phyloP scores from a whole-genome alignment of 2,329 filamentous ascomycete genomes.

The Cryoendolithus antarcticus region DNA sequence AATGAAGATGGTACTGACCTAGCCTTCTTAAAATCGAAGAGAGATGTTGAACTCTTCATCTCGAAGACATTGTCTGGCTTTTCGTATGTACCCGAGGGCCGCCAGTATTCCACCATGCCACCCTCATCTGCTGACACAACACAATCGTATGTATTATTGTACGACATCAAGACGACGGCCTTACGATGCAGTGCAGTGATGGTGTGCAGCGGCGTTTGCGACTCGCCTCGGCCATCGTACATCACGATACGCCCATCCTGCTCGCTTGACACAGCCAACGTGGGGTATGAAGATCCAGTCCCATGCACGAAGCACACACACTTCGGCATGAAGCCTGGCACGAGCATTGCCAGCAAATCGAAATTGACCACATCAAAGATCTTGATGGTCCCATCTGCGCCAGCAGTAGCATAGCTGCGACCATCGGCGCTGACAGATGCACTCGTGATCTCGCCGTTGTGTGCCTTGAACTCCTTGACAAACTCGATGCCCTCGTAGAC shows the following conservation, averaged over 20 bases:
- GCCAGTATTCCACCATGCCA: slow-evolving; percentile 97
- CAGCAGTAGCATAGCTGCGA: slow-evolving; percentile 82
- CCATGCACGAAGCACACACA: slow-evolving; percentile 87
- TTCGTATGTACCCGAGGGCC: slow-evolving; percentile 65
- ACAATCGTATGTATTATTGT: slow-evolving; percentile 80
- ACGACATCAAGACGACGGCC: slow-evolving; percentile 73
- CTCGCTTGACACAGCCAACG: slow-evolving; percentile 73
- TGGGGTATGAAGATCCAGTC: slow-evolving; percentile 70
- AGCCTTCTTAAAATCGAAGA: slow-evolving; percentile 94
- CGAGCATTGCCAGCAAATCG: slow-evolving; percentile 71
- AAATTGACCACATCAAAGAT: slow-evolving; percentile 55
- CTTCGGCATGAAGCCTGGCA: slow-evolving; percentile 61
- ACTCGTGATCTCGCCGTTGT: slow-evolving; percentile 69
- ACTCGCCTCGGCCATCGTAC: slow-evolving; percentile 83
- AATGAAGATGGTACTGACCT: slow-evolving; percentile 75
- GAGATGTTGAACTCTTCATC: slow-evolving; percentile 83
- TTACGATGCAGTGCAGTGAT: slow-evolving; percentile 67
- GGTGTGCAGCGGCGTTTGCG: slow-evolving; percentile 60
- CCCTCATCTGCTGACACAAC: slow-evolving; percentile 79
- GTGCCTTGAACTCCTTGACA: slow-evolving; percentile 93
- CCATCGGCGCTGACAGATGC: slow-evolving; percentile 84
- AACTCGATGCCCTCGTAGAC: slow-evolving; percentile 77
- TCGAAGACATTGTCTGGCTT: slow-evolving; percentile 87
- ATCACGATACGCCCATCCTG: slow-evolving; percentile 61
- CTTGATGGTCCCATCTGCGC: slow-evolving; percentile 65